Evolutionary conservation across 2,329 filamentous ascomycete genomes (phyloP).

Genomic region (Monosporascus sp.): DNA sequence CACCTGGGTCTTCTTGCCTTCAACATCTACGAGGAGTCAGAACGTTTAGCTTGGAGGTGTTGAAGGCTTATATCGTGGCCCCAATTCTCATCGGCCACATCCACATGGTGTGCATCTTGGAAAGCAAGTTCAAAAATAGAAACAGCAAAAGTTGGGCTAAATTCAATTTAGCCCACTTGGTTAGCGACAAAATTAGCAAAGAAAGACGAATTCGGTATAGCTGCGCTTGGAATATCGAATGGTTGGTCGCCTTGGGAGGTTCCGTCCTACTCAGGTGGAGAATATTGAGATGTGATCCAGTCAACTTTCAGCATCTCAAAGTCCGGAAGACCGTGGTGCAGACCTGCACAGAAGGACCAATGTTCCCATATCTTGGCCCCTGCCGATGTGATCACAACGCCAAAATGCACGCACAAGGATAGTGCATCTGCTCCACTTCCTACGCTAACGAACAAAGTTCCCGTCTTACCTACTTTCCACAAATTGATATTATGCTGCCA

Average conservation of each 20-base stretch:
- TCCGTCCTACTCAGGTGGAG: neutral
- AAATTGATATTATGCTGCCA: neutral
- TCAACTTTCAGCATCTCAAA: neutral
- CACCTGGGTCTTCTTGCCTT: conserved; percentile 44
- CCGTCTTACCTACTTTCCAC: neutral
- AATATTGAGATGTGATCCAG: neutral
- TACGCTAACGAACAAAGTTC: neutral
- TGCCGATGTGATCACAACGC: neutral
- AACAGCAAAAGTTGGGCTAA: neutral
- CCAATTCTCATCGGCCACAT: conserved; percentile 35
- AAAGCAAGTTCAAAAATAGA: neutral
- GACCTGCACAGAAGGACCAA: neutral
- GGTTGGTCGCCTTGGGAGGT: neutral
- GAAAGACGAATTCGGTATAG: neutral
- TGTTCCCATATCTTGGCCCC: neutral
- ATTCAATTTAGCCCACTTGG: neutral
- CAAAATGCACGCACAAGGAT: neutral
- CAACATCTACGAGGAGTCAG: conserved; percentile 39
- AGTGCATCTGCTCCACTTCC: neutral
- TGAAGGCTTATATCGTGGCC: conserved; percentile 55
- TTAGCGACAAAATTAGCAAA: conserved; percentile 1
- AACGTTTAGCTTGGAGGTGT: conserved; percentile 38
- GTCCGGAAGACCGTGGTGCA: neutral
- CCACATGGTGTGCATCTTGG: neutral
- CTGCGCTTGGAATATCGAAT: neutral